Evolutionary conservation across 2,329 filamentous ascomycete genomes (phyloP).

Genomic region (Arthrobotrys sphaeroides): DNA sequence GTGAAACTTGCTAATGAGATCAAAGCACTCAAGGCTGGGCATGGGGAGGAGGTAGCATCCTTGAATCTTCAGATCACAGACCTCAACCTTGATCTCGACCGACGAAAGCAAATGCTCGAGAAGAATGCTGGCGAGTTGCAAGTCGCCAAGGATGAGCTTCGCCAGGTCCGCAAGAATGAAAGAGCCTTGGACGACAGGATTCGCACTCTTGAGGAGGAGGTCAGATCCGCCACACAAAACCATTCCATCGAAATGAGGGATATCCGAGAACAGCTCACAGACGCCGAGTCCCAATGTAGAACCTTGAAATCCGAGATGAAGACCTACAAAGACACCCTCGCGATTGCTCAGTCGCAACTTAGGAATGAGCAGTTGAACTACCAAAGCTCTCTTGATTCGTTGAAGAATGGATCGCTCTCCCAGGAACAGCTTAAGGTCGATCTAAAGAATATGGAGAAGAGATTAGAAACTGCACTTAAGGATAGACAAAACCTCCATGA

Average conservation of each 20-base stretch:
- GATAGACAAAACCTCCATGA: constrained; percentile 74
- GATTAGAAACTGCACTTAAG: constrained; percentile 67
- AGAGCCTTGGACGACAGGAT: constrained; percentile 76
- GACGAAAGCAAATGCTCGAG: constrained; percentile 73
- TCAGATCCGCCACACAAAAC: constrained; percentile 62
- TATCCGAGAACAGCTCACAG: constrained; percentile 64
- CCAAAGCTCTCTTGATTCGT: constrained; percentile 55
- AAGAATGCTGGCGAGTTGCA: constrained; percentile 74
- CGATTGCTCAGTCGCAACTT: constrained; percentile 50
- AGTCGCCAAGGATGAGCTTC: constrained; percentile 73
- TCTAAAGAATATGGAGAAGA: constrained; percentile 69
- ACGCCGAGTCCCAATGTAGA: constrained; percentile 39
- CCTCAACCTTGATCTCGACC: constrained; percentile 75
- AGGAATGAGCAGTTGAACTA: constrained; percentile 53
- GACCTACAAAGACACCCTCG: constrained; percentile 45
- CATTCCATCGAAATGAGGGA: constrained; percentile 73
- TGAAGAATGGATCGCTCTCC: constrained; percentile 60
- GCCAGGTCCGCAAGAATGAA: constrained; percentile 74
- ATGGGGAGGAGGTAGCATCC: constrained; percentile 58
- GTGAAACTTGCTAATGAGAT: constrained; percentile 70
- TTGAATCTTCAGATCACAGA: constrained; percentile 78
- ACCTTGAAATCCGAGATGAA: constrained; percentile 49
- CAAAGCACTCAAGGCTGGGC: constrained; percentile 75
- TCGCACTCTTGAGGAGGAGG: constrained; percentile 72
- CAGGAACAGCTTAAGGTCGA: constrained; percentile 68